These are phyloP conservation scores for Lanmaoa pseudosensibilis DNA, from an alignment of 768 basidiomycete species.

Conservation along the genomic window DNA sequence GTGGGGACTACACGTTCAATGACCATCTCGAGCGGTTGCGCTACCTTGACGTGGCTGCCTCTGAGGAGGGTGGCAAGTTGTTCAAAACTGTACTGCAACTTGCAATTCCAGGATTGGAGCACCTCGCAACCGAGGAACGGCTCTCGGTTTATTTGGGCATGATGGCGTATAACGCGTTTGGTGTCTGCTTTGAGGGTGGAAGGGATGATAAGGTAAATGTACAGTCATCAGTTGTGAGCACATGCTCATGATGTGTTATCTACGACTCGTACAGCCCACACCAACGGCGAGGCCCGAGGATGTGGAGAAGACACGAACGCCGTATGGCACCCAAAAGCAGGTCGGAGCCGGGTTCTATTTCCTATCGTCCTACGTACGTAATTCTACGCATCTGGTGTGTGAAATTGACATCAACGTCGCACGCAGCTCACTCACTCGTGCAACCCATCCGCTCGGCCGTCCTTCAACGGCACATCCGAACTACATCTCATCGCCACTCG, in stretches of 20 bases:
- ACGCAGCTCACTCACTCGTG: conserved; percentile 70
- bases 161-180: conserved; percentile 76
- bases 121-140: conserved; percentile 64
- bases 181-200: conserved; percentile 65
- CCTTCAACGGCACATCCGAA: conserved; percentile 69
- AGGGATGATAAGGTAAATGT: conserved; percentile 65
- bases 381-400: neutral
- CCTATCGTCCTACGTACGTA: conserved; percentile 68
- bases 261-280: conserved; percentile 43
- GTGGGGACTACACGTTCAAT: conserved; percentile 58
- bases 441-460: conserved; percentile 60
- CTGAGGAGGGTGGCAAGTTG: conserved; percentile 49
- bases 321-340: conserved; percentile 72
- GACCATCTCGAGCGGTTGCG: conserved; percentile 79
- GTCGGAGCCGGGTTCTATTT: conserved; percentile 75
- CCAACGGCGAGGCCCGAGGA: conserved; percentile 62
- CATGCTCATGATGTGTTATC: neutral
- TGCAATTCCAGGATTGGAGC: conserved; percentile 71
- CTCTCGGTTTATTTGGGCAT: conserved; percentile 63
- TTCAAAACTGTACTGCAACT: conserved; percentile 54
- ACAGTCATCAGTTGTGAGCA: neutral
- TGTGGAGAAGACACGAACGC: conserved; percentile 72
- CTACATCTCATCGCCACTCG: conserved; percentile 67
- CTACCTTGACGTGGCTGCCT: conserved; percentile 55
- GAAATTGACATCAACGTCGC: neutral